Evolutionary conservation across 257 asterid species (phyloP), one percentile per base, ranked within the genome.

Genomic region (Leonotis leonurus): DNA sequence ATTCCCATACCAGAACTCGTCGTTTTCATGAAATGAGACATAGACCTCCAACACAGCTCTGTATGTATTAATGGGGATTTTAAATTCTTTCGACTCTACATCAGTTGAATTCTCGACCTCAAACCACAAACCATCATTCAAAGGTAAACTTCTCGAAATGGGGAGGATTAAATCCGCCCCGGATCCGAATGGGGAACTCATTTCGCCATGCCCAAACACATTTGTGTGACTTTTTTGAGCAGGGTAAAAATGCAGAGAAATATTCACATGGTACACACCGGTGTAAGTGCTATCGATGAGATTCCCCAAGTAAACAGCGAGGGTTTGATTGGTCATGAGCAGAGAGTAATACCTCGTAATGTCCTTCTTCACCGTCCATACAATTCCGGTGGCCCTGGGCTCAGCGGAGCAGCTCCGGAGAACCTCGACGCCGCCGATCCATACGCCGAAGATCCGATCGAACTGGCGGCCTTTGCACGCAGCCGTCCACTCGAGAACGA

Each of bases 371-470:
- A 88, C 93, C 6, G 88, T 80, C 96, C 96, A 85, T n/a, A 82
- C 67, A 68, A 77, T 85, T 36, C 85, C 85, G 43, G 74, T 41
- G 48, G 80, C 68, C 26, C 65, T 48, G 0, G 85, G 97, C 72
- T 89, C 97, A 8, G 94, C 95, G n/a, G 95, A 78, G 59, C 95
- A 89, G 73, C 95, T 84, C 27, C 97, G 69, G 29, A 89, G 81
- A 25, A 87, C 56, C 86, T 89, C 97, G 36, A 83, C 94, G 64
- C 97, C 97, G 46, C 89, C 71, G 14, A 87, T 74, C 97, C 97
- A 89, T 58, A 89, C 65, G 8, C 97, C 94, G 51, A 87, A 87
- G 25, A 87, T 87, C 2, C 97, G 48, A 56, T 87, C 97, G 64
- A 86, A 85, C 58, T 89, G 94, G 14, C 94, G 63, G 32, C 97